Percentiles rank a stretch among this genome's conserved stretches.
Conservation (phyloP, 2,329 filamentous ascomycete species). For the Hypomyces rosellus region DNA sequence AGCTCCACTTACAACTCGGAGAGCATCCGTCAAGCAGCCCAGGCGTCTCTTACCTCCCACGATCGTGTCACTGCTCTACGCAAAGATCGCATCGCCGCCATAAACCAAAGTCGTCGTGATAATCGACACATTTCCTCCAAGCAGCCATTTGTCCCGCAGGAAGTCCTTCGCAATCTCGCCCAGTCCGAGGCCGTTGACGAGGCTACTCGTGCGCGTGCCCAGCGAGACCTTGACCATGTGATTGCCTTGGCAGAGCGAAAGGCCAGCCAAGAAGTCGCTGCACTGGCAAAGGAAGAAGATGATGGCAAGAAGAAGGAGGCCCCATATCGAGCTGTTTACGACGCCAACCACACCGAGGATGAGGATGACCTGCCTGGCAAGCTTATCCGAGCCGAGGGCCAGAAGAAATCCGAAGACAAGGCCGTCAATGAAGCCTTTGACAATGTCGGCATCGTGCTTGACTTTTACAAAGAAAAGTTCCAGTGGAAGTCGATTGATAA, state of each 20-base stretch:
- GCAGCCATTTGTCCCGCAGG: slow-evolving; percentile 33
- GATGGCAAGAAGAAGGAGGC: slow-evolving; percentile 17
- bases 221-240: slow-evolving; percentile 32
- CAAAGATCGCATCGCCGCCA: slow-evolving; percentile 28
- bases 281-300: neutral
- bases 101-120: slow-evolving; percentile 26
- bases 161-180: slow-evolving; percentile 32
- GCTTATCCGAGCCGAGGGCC: slow-evolving; percentile 37
- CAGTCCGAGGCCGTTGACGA: slow-evolving; percentile 34
- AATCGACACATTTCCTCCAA: slow-evolving; percentile 11
- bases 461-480: slow-evolving; percentile 45
- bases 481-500: slow-evolving; percentile 48
- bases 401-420: slow-evolving; percentile 33
- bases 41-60: slow-evolving; percentile 27
- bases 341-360: slow-evolving; percentile 32
- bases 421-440: slow-evolving; percentile 44
- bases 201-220: slow-evolving; percentile 29
- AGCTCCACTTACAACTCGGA: slow-evolving; percentile 32
- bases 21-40: slow-evolving; percentile 30
- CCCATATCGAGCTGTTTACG: slow-evolving; percentile 38
- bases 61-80: slow-evolving; percentile 26
- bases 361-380: slow-evolving; percentile 36
- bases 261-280: slow-evolving; percentile 14
- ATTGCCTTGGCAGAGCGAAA: neutral
- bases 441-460: slow-evolving; percentile 42